Percentiles rank a stretch among this genome's conserved stretches.
Evolutionary conservation across 345 rosid species (phyloP).

Genomic region (Sisymbrium irio): DNA sequence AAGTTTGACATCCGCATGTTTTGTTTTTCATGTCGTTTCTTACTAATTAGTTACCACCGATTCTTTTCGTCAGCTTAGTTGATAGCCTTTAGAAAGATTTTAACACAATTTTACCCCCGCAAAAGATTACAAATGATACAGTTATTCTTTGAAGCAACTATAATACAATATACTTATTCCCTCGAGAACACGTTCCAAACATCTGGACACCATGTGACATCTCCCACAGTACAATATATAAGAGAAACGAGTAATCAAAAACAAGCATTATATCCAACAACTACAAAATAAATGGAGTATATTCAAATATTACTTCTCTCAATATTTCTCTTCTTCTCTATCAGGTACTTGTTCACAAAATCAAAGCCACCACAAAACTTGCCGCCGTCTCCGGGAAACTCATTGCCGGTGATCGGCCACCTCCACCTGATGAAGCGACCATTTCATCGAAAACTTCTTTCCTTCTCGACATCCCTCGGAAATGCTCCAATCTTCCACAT

Average conservation of each 20-base stretch:
- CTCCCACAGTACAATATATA: conserved; percentile 6
- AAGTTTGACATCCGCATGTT: too few species aligned
- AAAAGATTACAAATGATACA: too few species aligned
- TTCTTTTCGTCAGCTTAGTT: too few species aligned
- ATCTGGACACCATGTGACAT: conserved; percentile 8
- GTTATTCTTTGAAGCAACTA: not conserved
- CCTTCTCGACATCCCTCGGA: conserved; percentile 38
- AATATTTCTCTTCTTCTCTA: not conserved
- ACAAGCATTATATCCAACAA: not conserved
- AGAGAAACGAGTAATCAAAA: not conserved
- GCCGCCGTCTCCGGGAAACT: conserved; percentile 43
- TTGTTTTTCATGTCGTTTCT: too few species aligned
- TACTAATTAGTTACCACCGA: too few species aligned
- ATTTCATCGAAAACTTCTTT: conserved; percentile 31
- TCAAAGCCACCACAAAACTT: conserved; percentile 18
- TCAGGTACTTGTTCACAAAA: not conserved
- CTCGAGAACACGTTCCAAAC: not conserved
- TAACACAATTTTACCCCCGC: not conserved
- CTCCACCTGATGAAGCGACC: conserved; percentile 48
- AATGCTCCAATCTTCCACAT: conserved; percentile 42
- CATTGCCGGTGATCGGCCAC: conserved; percentile 54
- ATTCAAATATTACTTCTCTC: not conserved
- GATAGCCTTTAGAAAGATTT: too few species aligned
- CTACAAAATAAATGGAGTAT: conserved; percentile 7
- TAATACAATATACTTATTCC: not conserved